Evolutionary conservation across 352 stramenopile species (phyloP).

Genomic region (Globisporangium recalcitrans): DNA sequence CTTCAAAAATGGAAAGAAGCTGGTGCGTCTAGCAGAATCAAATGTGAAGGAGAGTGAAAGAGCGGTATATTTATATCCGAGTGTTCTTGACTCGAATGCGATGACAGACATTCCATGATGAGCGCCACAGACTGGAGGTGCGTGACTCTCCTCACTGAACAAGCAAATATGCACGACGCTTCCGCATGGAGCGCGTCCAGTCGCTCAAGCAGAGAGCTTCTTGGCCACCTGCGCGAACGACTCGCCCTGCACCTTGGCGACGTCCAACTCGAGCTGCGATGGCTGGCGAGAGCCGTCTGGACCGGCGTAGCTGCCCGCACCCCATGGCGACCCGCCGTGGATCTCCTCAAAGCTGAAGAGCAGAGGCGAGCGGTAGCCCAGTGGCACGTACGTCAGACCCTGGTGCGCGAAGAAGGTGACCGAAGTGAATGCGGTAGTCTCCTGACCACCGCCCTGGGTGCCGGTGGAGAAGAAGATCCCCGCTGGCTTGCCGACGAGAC

Average conservation of each 20-base stretch:
- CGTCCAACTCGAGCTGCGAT: constrained; percentile 68
- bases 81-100: too few relatives aligned
- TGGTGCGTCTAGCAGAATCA: too few relatives aligned
- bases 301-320: constrained; percentile 79
- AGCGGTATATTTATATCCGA: too few relatives aligned
- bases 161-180: background rate
- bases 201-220: constrained; percentile 53
- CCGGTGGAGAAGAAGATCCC: constrained; percentile 87
- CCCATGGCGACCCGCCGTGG: constrained; percentile 77
- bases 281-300: constrained; percentile 77
- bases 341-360: constrained; percentile 79
- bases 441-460: constrained; percentile 80
- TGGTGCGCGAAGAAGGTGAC: constrained; percentile 89
- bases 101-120: too few relatives aligned
- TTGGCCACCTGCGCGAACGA: constrained; percentile 78
- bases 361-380: constrained; percentile 63
- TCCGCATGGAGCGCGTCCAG: background rate
- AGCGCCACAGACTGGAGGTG: too few relatives aligned
- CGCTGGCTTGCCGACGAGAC: constrained; percentile 81
- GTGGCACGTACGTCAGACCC: constrained; percentile 88
- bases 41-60: too few relatives aligned
- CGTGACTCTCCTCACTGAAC: background rate
- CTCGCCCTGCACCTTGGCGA: constrained; percentile 78
- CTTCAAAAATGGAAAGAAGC: too few relatives aligned
- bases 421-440: constrained; percentile 80